Evolutionary conservation across 2,329 filamentous ascomycete species (phyloP).

Genomic region (Diplodia corticola): DNA sequence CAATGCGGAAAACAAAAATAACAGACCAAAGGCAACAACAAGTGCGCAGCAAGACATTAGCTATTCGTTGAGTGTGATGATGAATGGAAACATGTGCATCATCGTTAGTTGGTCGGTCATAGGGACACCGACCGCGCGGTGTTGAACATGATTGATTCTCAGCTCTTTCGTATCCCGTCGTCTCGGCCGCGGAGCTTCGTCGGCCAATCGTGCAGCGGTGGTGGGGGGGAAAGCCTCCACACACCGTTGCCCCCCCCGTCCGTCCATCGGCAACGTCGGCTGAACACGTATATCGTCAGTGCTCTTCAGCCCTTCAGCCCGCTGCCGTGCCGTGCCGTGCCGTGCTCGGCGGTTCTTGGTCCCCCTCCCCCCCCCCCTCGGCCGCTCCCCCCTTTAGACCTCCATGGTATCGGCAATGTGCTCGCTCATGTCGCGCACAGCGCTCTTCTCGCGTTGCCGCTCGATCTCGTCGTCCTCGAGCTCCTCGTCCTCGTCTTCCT

Average conservation of each 20-base stretch:
- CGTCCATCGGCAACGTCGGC: conserved; percentile 5
- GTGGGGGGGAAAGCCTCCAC: not conserved
- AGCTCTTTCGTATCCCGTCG: not conserved
- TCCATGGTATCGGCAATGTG: conserved; percentile 56
- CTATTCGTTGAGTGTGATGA: not conserved
- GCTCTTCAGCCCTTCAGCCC: too few relatives aligned
- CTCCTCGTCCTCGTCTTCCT: conserved; percentile 29
- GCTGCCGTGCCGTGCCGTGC: not conserved
- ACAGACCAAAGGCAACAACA: not conserved
- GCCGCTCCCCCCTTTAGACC: conserved; percentile 43
- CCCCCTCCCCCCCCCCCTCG: too few relatives aligned
- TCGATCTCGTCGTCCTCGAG: conserved; percentile 42
- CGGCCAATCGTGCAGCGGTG: not conserved
- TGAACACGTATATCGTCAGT: conserved; percentile 6
- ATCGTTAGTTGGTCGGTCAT: not conserved
- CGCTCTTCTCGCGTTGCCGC: conserved; percentile 33
- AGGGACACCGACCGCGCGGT: not conserved
- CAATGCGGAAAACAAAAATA: not conserved
- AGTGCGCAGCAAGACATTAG: conserved; percentile 8
- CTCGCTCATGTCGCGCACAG: conserved; percentile 54
- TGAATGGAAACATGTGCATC: not conserved
- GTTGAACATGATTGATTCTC: conserved; percentile 3
- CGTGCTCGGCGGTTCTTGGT: not conserved
- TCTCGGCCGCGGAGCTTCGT: not conserved
- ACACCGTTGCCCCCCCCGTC: too few relatives aligned